Conservation (phyloP, 805 yeast genomes). For the Candida qinlingensis region DNA sequence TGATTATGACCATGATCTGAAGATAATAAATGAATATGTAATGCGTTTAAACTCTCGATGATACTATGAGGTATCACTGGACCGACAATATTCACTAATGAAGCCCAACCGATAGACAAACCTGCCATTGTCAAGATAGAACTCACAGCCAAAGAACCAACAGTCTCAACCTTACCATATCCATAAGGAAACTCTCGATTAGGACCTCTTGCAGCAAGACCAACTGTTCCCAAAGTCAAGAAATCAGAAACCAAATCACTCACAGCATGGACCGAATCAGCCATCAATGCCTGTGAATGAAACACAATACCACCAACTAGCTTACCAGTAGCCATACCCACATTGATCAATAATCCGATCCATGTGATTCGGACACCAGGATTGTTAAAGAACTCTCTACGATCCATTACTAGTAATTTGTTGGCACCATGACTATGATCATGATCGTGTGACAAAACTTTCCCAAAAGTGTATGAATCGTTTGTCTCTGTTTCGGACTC, state of each 20-base stretch:
- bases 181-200: conserved; percentile 71
- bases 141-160: conserved; percentile 87
- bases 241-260: conserved; percentile 89
- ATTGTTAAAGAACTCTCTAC: conserved; percentile 45
- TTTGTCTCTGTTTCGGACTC: conserved; percentile 39
- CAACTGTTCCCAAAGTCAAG: conserved; percentile 83
- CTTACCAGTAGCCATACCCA: conserved; percentile 81
- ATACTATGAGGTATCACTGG: conserved; percentile 60
- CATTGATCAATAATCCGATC: conserved; percentile 81
- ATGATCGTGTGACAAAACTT: conserved; percentile 28
- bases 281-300: conserved; percentile 91
- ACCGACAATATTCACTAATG: conserved; percentile 61
- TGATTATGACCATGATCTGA: conserved; percentile 32
- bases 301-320: conserved; percentile 86
- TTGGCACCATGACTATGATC: conserved; percentile 30
- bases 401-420: conserved; percentile 32
- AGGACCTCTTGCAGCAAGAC: conserved; percentile 60
- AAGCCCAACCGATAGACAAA: conserved; percentile 82
- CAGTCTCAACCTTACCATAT: conserved; percentile 87
- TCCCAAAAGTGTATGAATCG: conserved; percentile 34
- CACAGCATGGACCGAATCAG: conserved; percentile 92
- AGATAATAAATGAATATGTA: conserved; percentile 41
- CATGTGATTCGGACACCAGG: conserved; percentile 93
- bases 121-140: conserved; percentile 84
- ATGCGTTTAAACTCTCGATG: conserved; percentile 45